Conservation (phyloP, 208 protist species). For the Novymonas esmeraldas region DNA sequence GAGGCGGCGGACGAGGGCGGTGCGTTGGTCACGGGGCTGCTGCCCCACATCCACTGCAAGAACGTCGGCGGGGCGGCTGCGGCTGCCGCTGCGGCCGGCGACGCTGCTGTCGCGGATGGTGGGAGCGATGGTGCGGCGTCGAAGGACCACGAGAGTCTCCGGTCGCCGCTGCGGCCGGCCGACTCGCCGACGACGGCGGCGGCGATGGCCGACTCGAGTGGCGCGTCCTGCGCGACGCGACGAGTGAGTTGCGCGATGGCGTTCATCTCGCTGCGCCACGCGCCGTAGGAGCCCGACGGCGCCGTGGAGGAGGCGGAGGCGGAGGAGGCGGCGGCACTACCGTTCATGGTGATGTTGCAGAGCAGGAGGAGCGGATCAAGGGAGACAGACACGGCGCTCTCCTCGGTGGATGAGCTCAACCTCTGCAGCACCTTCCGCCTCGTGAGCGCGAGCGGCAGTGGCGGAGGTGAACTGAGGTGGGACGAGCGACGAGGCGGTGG, state of each 20-base stretch:
- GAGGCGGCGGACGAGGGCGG: not conserved
- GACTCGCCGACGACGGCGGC: conserved; percentile 7
- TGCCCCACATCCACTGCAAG: conserved; percentile 6
- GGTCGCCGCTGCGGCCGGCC: not conserved
- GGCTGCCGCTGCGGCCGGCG: not conserved
- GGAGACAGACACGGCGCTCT: too few species aligned
- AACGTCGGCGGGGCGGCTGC: not conserved
- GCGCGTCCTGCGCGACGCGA: conserved; percentile 5
- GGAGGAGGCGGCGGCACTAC: not conserved
- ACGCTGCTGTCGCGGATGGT: not conserved
- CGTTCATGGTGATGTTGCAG: conserved; percentile 3
- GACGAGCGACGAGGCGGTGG: too few species aligned
- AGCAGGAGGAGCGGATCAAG: not conserved
- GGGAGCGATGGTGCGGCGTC: not conserved
- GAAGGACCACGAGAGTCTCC: not conserved
- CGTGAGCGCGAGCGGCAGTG: too few species aligned
- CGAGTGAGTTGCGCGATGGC: conserved; percentile 12
- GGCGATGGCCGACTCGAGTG: not conserved
- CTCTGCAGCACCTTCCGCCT: too few species aligned
- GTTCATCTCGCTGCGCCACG: conserved; percentile 18
- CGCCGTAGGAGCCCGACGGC: conserved; percentile 10
- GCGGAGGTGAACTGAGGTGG: too few species aligned
- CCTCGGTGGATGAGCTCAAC: too few species aligned
- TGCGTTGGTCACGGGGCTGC: not conserved
- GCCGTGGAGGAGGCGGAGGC: not conserved